phyloP scores from a whole-genome alignment of 2,329 filamentous ascomycete genomes.

The Ustulina deusta region DNA sequence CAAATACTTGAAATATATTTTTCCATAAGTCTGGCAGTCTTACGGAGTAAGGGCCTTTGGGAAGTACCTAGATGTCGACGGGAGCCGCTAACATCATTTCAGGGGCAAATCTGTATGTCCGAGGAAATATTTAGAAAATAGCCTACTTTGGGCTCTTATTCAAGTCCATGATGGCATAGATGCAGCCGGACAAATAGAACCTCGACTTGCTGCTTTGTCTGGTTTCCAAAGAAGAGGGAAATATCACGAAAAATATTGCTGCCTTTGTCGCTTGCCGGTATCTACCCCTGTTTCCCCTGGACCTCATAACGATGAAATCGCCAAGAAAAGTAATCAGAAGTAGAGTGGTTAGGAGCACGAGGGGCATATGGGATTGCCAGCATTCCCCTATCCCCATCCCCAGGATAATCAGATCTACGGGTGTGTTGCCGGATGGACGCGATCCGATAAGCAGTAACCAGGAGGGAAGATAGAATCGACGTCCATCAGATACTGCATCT shows the following conservation, averaged over 20 bases:
- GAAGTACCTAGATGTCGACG: too few relatives aligned
- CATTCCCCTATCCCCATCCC: constrained; percentile 2
- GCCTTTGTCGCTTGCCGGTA: background rate
- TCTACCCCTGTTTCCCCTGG: background rate
- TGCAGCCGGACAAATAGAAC: background rate
- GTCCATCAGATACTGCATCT: constrained; percentile 12
- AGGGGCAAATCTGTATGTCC: too few relatives aligned
- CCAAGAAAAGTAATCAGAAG: background rate
- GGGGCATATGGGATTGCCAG: background rate
- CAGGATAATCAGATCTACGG: constrained; percentile 11
- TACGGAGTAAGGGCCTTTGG: too few relatives aligned
- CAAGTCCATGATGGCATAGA: too few relatives aligned
- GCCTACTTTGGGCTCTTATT: too few relatives aligned
- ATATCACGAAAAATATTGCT: background rate
- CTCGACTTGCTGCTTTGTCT: background rate
- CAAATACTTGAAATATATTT: too few relatives aligned
- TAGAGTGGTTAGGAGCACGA: background rate
- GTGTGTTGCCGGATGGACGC: constrained; percentile 6
- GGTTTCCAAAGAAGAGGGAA: background rate
- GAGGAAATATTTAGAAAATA: too few relatives aligned
- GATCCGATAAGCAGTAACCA: constrained; percentile 21
- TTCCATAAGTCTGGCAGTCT: too few relatives aligned
- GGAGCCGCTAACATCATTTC: too few relatives aligned
- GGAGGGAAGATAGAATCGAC: constrained; percentile 2
- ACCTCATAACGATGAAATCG: background rate